Base-by-base conservation (phyloP, 129 eudicot genomes). In the Scalesia atractyloides region DNA sequence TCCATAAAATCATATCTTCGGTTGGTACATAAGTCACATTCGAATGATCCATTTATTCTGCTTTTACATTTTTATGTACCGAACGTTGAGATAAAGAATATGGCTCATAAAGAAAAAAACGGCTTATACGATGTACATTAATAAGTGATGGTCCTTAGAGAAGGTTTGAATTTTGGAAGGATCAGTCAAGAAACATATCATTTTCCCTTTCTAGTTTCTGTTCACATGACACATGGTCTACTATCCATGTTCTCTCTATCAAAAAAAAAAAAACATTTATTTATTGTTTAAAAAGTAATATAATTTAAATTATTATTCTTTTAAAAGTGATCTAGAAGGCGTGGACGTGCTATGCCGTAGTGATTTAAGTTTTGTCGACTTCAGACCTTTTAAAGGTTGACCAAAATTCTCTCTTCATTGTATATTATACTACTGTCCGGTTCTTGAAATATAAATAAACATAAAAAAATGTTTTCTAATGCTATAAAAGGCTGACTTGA, bases 151-250 rank as follows among this genome's bases (percentile, higher is more conserved):
- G 44, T 10, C n/a, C 7, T 59, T 11, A n/a, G 3, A 30, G 34
- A 69, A 69, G 64, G 34, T 33, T 33, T 69, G 74, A 34, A 20
- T 12, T 41, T 15, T 44, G 58, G 30, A 64, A 56, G 50, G 68
- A 76, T 76, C 67, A 30, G 80, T 56, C 68, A 56, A 30, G 15
- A 46, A 12, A 13, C 80, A 59, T 76, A 76, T 76, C 80, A 76
- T 10, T 44, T 75, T 54, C 69, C 59, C 20, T 61, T 57, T 59
- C 3, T 1, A 15, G n/a, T 61, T 57, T 59, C 3, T 1, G 7
- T 17, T 30, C 51, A 19, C 22, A 61, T 47, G 77, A 19, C 70
- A 62, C 79, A 66, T 66, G 73, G 66, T 56, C 65, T 1, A 19
- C 16, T 56, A 16, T 60, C 72, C 79, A 75, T 66, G 79, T 65